phyloP scores from a whole-genome alignment of 352 stramenopile genomes.

The Thalassiosira hispida region DNA sequence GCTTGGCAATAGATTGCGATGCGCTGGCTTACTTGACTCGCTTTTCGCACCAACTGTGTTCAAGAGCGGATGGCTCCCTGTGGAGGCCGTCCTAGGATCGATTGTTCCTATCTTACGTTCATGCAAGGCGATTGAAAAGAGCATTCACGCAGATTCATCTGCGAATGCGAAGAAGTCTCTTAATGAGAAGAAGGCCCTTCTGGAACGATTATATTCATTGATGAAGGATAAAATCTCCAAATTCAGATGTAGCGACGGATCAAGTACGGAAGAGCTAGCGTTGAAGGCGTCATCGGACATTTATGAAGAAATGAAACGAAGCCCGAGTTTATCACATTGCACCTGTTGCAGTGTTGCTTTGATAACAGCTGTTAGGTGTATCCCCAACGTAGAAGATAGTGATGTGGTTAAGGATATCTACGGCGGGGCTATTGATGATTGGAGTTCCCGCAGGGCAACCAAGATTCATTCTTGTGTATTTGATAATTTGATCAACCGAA shows the following conservation, averaged over 20 bases:
- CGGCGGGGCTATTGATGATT: slow-evolving; percentile 57
- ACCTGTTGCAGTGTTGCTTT: slow-evolving; percentile 66
- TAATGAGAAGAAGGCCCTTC: slow-evolving; percentile 61
- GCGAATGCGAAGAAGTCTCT: slow-evolving; percentile 52
- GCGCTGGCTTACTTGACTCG: slow-evolving; percentile 70
- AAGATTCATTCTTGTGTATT: slow-evolving; percentile 68
- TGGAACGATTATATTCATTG: slow-evolving; percentile 65
- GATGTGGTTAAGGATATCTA: slow-evolving; percentile 47
- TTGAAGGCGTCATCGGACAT: slow-evolving; percentile 40
- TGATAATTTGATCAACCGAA: slow-evolving; percentile 65
- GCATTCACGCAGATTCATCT: slow-evolving; percentile 39
- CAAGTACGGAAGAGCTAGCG: slow-evolving; percentile 27
- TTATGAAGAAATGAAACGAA: slow-evolving; percentile 47
- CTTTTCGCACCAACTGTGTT: slow-evolving; percentile 54
- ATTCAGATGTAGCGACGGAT: slow-evolving; percentile 41
- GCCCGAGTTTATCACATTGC: slow-evolving; percentile 49
- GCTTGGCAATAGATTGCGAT: slow-evolving; percentile 68
- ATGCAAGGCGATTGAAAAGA: slow-evolving; percentile 58
- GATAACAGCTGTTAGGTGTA: slow-evolving; percentile 53
- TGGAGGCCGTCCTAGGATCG: slow-evolving; percentile 55
- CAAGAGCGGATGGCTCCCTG: slow-evolving; percentile 56
- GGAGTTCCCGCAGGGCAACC: slow-evolving; percentile 65
- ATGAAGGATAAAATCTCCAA: slow-evolving; percentile 75
- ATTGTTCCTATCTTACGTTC: slow-evolving; percentile 65
- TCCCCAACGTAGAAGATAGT: slow-evolving; percentile 39